Base-by-base conservation (phyloP, 1,284 basidiomycete species). In the Sporisorium exsertum region DNA sequence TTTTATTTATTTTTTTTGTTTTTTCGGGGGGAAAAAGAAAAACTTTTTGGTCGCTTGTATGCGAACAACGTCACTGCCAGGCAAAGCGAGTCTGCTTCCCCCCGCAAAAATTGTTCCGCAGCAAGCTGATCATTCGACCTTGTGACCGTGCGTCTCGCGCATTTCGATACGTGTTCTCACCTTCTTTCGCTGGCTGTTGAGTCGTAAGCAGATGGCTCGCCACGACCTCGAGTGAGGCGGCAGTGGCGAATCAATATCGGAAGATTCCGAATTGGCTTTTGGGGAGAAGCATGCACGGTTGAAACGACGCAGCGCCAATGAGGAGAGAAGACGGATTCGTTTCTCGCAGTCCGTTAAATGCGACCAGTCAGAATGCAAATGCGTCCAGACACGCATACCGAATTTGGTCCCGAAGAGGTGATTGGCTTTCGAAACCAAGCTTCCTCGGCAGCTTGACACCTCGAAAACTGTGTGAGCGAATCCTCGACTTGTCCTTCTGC, bases 271-370 rank as follows among this genome's bases (percentile, higher is more conserved):
- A 16, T 16, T 3, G 6, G 9, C 24, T 20, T 22, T 43, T 26
- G 5, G 5, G 24, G 24, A 20, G 15, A 16, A 32, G n/a, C 37
- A 43, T 43, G 53, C 53, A 55, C 13, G 53, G 53, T 55, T n/a
- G n/a, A 32, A 55, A 55, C 42, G 53, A 55, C 42, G 42, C 24
- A 32, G 42, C 53, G 53, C 53, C 53, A 55, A 55, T 55, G 13
- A 55, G 53, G 45, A 32, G 22, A 8, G n/a, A 6, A 13, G 35
- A 52, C 10, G 50, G 33, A 5, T 37, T 15, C 50, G 32, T 40
- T 29, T 13, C 29, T n/a, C 27, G n/a, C 29, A 50, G 18, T 8
- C 49, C 27, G 49, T 50, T 29, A 50, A 50, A 50, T 12, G 49
- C 49, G 27, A 50, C 49, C 18, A 32, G 29, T n/a, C 49, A 50